Base-by-base conservation (phyloP, 2,329 filamentous ascomycete genomes). In the Trichoderma atroviride region DNA sequence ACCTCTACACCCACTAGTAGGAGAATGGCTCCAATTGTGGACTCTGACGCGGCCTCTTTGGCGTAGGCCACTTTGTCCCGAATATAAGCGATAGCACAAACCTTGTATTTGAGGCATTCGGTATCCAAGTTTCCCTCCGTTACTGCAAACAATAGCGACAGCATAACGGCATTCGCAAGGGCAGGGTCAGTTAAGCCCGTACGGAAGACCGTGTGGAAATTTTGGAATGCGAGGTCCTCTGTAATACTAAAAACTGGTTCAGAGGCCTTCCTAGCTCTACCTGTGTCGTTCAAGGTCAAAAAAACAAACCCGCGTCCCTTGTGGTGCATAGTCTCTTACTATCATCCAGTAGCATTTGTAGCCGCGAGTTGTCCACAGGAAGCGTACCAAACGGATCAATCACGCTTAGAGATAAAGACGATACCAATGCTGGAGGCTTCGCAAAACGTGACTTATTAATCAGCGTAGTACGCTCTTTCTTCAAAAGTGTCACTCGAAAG, bases 21-120 rank as follows among this genome's bases (percentile, higher is more conserved):
- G 43, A 60, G 58, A 31, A 60, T 60, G 24, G 58, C 58, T 31
- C 58, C 58, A 5, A 60, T 60, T 47, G 37, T 60, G 40, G 58
- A 60, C 58, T 60, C 58, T 60, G 37, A 60, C 1, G 47, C 58
- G 7, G 37, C 58, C 4, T 24, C 58, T 60, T 47, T 47, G 37
- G 31, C n/a, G 19, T 11, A 29, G 35, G 24, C 2, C 27, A 60
- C 11, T 9, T 60, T 60, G 10, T 43, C 58, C 31, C 58, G 24
- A 47, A 60, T 60, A 47, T 19, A 11, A 5, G 37, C 16, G 37
- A 60, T 60, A 43, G 16, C 58, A 16, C 24, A 31, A 11, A 43
- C 24, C 16, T 47, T 60, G 58, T 60, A 60, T n/a, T n/a, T 60
- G 3, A 60, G 37, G 58, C 58, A 60, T 47, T 60, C 58, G 5